phyloP scores from a whole-genome alignment of 495 filamentous ascomycete species.

The Penicillium samsonianum region DNA sequence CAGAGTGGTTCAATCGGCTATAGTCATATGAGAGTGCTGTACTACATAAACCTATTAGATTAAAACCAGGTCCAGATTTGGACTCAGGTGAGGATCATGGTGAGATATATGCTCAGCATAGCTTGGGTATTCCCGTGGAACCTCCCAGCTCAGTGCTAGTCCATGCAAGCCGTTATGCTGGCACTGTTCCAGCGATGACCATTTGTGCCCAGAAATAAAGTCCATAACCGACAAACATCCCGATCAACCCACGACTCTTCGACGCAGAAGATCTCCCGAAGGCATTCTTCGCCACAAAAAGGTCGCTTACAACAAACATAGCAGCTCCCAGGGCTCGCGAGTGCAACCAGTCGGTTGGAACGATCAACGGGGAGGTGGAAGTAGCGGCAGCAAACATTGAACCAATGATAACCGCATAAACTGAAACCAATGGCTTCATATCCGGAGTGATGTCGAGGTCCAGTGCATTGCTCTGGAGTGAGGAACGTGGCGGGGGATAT shows the following conservation, averaged over 20 bases:
- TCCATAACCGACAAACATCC: constrained; percentile 15
- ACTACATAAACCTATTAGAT: background rate
- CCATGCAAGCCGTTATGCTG: background rate
- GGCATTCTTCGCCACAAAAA: constrained; percentile 20
- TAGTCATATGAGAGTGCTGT: too few relatives aligned
- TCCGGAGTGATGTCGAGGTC: constrained; percentile 15
- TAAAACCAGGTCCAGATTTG: background rate
- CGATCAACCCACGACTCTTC: background rate
- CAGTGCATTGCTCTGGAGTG: constrained; percentile 15
- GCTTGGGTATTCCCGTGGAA: background rate
- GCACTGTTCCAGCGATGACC: constrained; percentile 19
- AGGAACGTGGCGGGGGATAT: constrained; percentile 16
- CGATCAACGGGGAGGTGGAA: constrained; percentile 10
- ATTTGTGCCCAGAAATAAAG: constrained; percentile 22
- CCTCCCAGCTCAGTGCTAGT: background rate
- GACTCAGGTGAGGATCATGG: background rate
- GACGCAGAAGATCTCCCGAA: constrained; percentile 9
- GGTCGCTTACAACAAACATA: constrained; percentile 21
- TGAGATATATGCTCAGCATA: background rate
- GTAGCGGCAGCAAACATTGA: constrained; percentile 23
- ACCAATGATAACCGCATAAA: constrained; percentile 22
- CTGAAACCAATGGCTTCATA: constrained; percentile 21
- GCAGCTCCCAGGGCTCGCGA: constrained; percentile 17
- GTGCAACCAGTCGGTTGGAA: constrained; percentile 2
- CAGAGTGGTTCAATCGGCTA: background rate